Base-by-base conservation (phyloP, 768 basidiomycete species). In the Macrolepiota dolichaula region DNA sequence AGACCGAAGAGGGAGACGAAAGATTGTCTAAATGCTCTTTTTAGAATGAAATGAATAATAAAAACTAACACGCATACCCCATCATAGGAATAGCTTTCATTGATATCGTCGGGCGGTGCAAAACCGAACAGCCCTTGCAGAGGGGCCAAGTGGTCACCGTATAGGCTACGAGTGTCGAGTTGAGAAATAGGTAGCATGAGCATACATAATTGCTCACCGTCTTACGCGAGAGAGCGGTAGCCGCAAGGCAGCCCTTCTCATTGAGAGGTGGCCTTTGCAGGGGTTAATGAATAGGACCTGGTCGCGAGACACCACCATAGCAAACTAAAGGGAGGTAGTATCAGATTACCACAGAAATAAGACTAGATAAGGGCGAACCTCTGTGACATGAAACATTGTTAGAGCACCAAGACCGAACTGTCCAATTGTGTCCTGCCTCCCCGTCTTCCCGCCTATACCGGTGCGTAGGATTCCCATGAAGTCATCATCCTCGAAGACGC, bases 361-460 rank as follows among this genome's bases (percentile, higher is more conserved):
- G n/a, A 22, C 27, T 5, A 10, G 17, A 32, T 13, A n/a, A 52
- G 32, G 12, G 51, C 72, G 55, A 51, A 82, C 82, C 69, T 84
- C 82, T 0, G 79, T 76, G 54, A 82, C 76, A 62, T 83, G 80
- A 59, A 79, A 85, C 74, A 83, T 79, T 0, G 81, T 77, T 3
- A 84, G 68, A 13, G 78, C 79, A 6, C 84, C 84, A 11, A 79
- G 69, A 4, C 84, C 84, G 66, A 82, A 84, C 57, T 76, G 76
- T 0, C 83, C 83, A 36, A 83, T 82, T 0, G 74, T 76, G 55
- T 76, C 75, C 0, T 56, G 59, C 22, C 65, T 65, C 1, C 64
- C 70, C n/a, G 66, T 63, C 61, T 84, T 84, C 0, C 79, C 78
- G 2, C 82, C 82, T 17, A 75, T 65, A 3, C 80, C 79, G 1